Base-by-base conservation (phyloP, 1,139 yeast genomes). In the Geotrichum bryndzae region DNA sequence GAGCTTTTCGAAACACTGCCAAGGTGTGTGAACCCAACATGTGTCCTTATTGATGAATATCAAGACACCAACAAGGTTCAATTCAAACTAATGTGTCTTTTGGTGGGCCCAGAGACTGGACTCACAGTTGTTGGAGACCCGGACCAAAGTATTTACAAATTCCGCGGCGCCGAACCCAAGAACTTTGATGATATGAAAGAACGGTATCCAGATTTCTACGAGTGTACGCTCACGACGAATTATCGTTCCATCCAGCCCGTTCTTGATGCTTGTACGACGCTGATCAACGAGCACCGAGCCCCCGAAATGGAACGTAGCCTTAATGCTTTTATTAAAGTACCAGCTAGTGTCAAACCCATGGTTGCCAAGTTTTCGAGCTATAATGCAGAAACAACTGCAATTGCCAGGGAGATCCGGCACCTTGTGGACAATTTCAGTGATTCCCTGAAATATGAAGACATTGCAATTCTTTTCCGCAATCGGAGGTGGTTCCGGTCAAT, bases 81-180 rank as follows among this genome's bases (percentile, higher is more conserved):
- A 71, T 77, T 90, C 64, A 82, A 83, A 60, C 76, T 94, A 56
- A 82, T 90, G 80, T 82, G 81, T 64, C 76, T 79, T 25, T 80
- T 92, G 66, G 85, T 90, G 0, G 72, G 74, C 22, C 75, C 76
- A 4, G 72, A 74, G 15, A 51, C 53, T 1, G 63, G 63, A 10
- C 35, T 61, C 6, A 89, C 97, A 0, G 84, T 91, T 1, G 98
- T 94, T 0, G 99, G 99, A 0, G 99, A 94, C 69, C 96, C 97
- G 0, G 97, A 94, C 73, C 98, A 94, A 73, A 87, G 96, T 70
- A 94, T 94, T 35, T 94, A 94, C 72, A 90, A 56, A 11, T 63
- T 63, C 22, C 52, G 99, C 65, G 85, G 88, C 68, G 97, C 98
- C 0, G 84, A 85, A 53, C 79, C 87, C 0, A 77, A 78, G 18